Evolutionary conservation across 2,329 filamentous ascomycete genomes (phyloP).

Genomic region (Stachybotrys chlorohalonatus): DNA sequence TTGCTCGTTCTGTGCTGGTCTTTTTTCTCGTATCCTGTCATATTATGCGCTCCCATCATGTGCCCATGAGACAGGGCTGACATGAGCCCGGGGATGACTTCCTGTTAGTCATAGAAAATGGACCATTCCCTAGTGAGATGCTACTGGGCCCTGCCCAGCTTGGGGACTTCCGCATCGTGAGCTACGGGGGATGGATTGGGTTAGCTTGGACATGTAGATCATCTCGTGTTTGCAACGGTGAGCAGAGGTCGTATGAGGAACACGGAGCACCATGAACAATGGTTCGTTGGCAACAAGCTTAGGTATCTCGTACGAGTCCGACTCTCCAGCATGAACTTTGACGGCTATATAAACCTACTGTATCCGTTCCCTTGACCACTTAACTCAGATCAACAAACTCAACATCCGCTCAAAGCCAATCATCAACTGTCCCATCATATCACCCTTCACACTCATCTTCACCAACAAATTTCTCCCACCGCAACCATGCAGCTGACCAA

Average conservation of each 20-base stretch:
- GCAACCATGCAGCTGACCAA: slow-evolving; percentile 1
- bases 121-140: background rate
- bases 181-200: background rate
- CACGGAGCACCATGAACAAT: background rate
- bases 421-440: background rate
- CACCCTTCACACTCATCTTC: background rate
- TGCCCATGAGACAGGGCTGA: background rate
- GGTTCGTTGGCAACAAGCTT: background rate
- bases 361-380: background rate
- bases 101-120: background rate
- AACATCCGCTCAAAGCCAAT: background rate
- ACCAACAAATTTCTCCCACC: background rate
- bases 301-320: background rate
- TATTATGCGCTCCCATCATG: background rate
- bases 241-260: no score
- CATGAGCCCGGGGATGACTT: background rate
- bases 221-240: background rate
- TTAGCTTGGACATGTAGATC: background rate
- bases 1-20: background rate
- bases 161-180: background rate
- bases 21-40: background rate
- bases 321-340: background rate
- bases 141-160: background rate
- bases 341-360: background rate
- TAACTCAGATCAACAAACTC: background rate